Conservation (phyloP, 352 stramenopile species). For the Globisporangium mamillatum region DNA sequence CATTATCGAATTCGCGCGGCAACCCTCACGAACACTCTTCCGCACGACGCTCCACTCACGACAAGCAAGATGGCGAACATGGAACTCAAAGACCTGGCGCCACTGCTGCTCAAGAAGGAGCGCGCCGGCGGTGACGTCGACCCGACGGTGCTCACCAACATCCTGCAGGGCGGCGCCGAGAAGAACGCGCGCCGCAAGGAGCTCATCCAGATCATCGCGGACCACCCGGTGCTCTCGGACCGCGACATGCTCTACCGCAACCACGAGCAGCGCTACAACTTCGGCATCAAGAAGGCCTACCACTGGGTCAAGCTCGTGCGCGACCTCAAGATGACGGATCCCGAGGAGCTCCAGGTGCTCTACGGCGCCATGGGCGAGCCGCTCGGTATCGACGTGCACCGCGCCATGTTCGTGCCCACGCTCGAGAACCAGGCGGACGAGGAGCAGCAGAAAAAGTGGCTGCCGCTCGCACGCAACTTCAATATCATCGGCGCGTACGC, state of each 20-base stretch:
- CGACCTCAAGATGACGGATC: conserved; percentile 28
- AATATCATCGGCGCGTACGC: conserved; percentile 90
- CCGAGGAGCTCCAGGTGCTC: conserved; percentile 31
- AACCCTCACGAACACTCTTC: no score
- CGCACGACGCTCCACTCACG: no score
- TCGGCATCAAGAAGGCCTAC: conserved; percentile 30
- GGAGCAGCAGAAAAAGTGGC: conserved; percentile 60
- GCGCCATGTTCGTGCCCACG: conserved; percentile 60
- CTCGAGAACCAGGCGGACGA: conserved; percentile 63
- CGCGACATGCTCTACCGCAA: conserved; percentile 46
- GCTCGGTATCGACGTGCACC: conserved; percentile 50
- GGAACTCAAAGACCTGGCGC: conserved; percentile 23
- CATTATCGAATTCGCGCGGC: no score
- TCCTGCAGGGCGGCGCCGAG: conserved; percentile 14
- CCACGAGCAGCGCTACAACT: conserved; percentile 34
- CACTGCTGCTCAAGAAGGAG: conserved; percentile 22
- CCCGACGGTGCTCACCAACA: conserved; percentile 7
- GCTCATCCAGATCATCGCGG: conserved; percentile 16
- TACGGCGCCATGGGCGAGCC: conserved; percentile 53
- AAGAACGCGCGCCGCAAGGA: conserved; percentile 16
- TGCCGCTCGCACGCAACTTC: conserved; percentile 50
- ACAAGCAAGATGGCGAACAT: not conserved
- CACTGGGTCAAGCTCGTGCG: conserved; percentile 38
- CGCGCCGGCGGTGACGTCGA: conserved; percentile 18
- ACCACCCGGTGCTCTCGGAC: conserved; percentile 40